Evolutionary conservation across 2,329 filamentous ascomycete genomes (phyloP).

Genomic region (Epichloe bromicola): DNA sequence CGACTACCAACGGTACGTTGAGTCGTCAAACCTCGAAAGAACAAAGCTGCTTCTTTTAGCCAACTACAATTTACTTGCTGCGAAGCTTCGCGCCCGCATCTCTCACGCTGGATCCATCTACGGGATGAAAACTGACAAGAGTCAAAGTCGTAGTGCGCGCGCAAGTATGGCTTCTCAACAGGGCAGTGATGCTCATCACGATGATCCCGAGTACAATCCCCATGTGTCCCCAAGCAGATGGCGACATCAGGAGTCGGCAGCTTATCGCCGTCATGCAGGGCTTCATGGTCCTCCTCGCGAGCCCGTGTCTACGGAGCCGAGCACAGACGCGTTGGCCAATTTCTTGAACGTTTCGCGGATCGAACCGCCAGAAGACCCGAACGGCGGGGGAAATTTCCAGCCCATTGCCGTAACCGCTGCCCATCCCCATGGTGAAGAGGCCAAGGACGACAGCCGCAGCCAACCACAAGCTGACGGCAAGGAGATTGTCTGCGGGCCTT

Average conservation of each 20-base stretch:
- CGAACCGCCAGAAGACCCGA: conserved; percentile 23
- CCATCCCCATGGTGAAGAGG: conserved; percentile 2
- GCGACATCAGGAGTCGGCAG: conserved; percentile 50
- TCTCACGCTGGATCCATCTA: not conserved
- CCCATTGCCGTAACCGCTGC: conserved; percentile 36
- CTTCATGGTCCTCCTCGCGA: conserved; percentile 17
- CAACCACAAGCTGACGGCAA: conserved; percentile 28
- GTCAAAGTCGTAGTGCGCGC: not conserved
- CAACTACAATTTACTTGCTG: not conserved
- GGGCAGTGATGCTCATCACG: not conserved
- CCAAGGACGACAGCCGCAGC: conserved; percentile 5
- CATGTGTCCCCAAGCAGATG: conserved; percentile 44
- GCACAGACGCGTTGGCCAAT: conserved; percentile 38
- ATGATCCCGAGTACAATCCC: conserved; percentile 28
- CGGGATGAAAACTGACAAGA: not conserved
- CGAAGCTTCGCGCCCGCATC: not conserved
- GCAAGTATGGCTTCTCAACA: conserved; percentile 3
- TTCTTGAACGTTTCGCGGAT: conserved; percentile 44
- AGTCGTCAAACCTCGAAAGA: not conserved
- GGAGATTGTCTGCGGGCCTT: conserved; percentile 57
- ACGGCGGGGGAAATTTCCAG: conserved; percentile 25
- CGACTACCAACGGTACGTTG: not conserved
- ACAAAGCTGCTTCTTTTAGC: not conserved
- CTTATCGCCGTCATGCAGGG: conserved; percentile 37
- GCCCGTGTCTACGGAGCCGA: conserved; percentile 19